A percentile compares a stretch with the other conserved stretches of the same genome.
These are phyloP conservation scores for Leishmania turanica DNA, from an alignment of 208 protist genomes.

Conservation along the genomic window DNA sequence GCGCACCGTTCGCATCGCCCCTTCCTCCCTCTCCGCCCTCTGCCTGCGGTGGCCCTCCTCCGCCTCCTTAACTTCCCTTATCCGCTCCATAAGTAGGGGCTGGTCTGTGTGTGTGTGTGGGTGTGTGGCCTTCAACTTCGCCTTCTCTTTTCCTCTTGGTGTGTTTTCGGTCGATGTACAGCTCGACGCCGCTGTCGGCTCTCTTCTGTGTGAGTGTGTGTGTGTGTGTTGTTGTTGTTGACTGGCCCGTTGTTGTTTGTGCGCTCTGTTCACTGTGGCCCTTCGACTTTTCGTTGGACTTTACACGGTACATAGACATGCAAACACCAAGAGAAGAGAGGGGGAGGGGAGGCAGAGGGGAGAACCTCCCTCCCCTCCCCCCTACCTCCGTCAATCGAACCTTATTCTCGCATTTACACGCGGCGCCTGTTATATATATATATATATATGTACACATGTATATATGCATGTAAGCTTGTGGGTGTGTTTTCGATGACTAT, in stretches of 20 bases:
- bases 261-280: no score
- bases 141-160: not conserved
- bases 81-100: not conserved
- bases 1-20: not conserved
- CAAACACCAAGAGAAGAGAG: not conserved
- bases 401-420: no score
- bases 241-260: no score
- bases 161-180: not conserved
- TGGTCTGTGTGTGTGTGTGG: not conserved
- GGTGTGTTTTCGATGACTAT: no score
- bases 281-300: not conserved
- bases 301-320: not conserved
- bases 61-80: not conserved
- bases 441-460: not conserved
- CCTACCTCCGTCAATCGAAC: no score
- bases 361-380: not conserved
- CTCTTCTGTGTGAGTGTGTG: not conserved
- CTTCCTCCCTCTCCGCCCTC: not conserved
- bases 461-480: not conserved
- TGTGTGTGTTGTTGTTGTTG: no score
- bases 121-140: not conserved
- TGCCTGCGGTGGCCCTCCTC: not conserved
- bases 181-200: not conserved
- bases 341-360: not conserved
- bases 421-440: not conserved